Percentiles rank a stretch among this genome's conserved stretches.
These are phyloP conservation scores for Arabis alpina DNA, from an alignment of 345 rosid genomes.

Conservation along the genomic window DNA sequence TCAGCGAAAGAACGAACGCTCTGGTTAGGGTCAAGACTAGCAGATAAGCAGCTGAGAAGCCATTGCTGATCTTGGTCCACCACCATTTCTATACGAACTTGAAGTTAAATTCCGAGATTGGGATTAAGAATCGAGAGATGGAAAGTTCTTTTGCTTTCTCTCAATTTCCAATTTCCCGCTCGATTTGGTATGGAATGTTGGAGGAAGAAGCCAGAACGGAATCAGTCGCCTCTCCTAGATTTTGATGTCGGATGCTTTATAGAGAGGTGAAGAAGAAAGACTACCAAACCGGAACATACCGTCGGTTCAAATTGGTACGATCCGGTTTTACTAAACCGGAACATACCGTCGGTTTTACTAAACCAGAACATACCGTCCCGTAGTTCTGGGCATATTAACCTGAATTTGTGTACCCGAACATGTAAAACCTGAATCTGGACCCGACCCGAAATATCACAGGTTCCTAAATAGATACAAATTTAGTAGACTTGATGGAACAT, in stretches of 20 bases:
- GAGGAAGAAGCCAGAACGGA: constrained; percentile 25
- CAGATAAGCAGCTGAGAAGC: constrained; percentile 83
- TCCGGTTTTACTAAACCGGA: background rate
- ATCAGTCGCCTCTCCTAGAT: constrained; percentile 2
- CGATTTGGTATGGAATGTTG: constrained; percentile 21
- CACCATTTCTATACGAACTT: constrained; percentile 16
- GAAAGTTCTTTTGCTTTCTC: constrained; percentile 2
- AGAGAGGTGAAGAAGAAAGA: constrained; percentile 21
- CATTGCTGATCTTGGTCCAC: constrained; percentile 87
- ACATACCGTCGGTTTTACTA: too few species aligned
- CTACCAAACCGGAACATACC: constrained; percentile 25
- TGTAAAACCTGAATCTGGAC: too few species aligned
- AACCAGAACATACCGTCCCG: too few species aligned
- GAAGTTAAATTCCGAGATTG: constrained; percentile 6
- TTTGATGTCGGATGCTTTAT: constrained; percentile 33
- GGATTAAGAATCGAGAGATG: background rate
- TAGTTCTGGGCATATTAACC: too few species aligned
- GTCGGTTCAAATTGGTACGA: constrained; percentile 20
- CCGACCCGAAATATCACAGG: too few species aligned
- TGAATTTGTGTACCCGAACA: too few species aligned
- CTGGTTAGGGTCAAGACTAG: constrained; percentile 84
- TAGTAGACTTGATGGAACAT: too few species aligned
- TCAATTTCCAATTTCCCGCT: constrained; percentile 33
- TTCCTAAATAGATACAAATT: too few species aligned
- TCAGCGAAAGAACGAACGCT: constrained; percentile 88